Evolutionary conservation across 176 grass and related monocot species (phyloP).

Genomic region (Oryza coarctata): DNA sequence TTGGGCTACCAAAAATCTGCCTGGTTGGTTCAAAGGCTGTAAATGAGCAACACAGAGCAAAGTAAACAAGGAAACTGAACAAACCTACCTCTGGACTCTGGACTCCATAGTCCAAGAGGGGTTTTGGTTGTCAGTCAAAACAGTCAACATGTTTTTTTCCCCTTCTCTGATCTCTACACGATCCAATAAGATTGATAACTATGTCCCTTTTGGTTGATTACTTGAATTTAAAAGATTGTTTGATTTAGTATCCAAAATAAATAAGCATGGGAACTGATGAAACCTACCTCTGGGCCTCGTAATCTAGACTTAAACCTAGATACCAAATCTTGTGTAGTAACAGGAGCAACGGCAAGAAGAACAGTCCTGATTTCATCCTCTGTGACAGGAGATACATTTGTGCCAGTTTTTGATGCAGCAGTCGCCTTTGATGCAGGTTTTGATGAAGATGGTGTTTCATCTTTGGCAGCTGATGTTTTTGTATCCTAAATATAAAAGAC

Average conservation of each 20-base stretch:
- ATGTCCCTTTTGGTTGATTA: neutral
- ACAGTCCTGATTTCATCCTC: conserved; percentile 93
- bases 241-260: neutral
- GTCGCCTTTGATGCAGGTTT: conserved; percentile 55
- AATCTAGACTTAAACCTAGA: conserved; percentile 93
- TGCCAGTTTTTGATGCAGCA: conserved; percentile 37
- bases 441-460: conserved; percentile 47
- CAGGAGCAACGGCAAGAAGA: conserved; percentile 68
- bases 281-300: conserved; percentile 64
- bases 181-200: neutral
- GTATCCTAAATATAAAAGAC: conserved; percentile 41
- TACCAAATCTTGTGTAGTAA: conserved; percentile 91
- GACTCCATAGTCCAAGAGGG: neutral
- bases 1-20: neutral
- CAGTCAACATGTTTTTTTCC: neutral
- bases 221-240: neutral
- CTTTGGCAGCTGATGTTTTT: conserved; percentile 54
- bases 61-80: neutral
- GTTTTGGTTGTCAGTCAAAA: neutral
- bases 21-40: too few species aligned
- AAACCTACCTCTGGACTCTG: neutral
- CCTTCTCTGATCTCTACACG: neutral
- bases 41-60: neutral
- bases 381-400: conserved; percentile 66
- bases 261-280: neutral